These are phyloP conservation scores for Jasminum sambac DNA, from an alignment of 257 asterid species.

Conservation along the genomic window DNA sequence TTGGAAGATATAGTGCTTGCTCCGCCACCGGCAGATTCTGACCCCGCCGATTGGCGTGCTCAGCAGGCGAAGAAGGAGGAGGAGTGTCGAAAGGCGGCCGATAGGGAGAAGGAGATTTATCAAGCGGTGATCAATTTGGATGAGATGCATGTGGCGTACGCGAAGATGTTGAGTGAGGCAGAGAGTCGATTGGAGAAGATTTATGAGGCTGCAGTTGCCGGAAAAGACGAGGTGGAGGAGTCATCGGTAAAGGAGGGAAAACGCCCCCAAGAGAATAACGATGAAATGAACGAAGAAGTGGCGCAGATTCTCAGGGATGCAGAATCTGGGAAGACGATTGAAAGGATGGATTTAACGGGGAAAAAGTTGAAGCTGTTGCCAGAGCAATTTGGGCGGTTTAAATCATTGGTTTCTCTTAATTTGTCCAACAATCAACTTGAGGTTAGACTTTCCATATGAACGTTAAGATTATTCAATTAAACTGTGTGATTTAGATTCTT, in stretches of 20 bases:
- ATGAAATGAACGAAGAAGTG: constrained; percentile 63
- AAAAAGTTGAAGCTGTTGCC: constrained; percentile 64
- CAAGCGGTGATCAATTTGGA: constrained; percentile 73
- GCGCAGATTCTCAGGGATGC: constrained; percentile 65
- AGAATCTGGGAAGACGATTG: constrained; percentile 50
- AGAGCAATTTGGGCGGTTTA: constrained; percentile 71
- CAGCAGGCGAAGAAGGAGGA: constrained; percentile 27
- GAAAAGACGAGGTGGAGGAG: constrained; percentile 37
- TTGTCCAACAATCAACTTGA: constrained; percentile 71
- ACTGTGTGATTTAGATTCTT: constrained; percentile 16
- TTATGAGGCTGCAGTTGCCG: constrained; percentile 77
- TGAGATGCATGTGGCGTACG: constrained; percentile 82
- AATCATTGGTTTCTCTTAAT: constrained; percentile 58
- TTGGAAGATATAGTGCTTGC: constrained; percentile 41
- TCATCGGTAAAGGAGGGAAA: constrained; percentile 26
- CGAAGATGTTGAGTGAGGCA: constrained; percentile 73
- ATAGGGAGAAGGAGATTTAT: constrained; percentile 48
- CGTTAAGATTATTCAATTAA: constrained; percentile 1
- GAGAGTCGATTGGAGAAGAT: constrained; percentile 79
- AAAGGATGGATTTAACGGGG: constrained; percentile 62
- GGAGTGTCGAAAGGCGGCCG: constrained; percentile 25
- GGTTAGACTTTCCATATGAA: constrained; percentile 40
- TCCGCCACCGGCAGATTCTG: constrained; percentile 29
- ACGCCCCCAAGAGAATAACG: constrained; percentile 32
- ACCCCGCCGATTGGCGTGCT: constrained; percentile 19